These are phyloP conservation scores for Aspergillus mulundensis DNA, from an alignment of 495 filamentous ascomycete species.

Conservation along the genomic window DNA sequence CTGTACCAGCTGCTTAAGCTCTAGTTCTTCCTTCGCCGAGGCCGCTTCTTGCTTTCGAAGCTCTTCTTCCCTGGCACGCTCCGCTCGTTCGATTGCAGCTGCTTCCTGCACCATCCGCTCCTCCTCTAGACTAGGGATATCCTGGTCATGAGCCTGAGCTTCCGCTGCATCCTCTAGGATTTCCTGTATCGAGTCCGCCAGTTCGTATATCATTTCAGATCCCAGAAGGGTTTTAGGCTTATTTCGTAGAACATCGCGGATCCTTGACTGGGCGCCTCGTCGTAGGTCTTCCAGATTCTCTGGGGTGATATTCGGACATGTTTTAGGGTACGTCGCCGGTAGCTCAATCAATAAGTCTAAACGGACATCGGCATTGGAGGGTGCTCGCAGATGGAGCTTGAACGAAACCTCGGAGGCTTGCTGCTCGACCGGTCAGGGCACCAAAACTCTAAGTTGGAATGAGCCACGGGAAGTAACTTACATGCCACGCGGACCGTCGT, in stretches of 20 bases:
- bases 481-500: conserved; percentile 81
- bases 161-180: conserved; percentile 82
- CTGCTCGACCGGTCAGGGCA: conserved; percentile 25
- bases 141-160: conserved; percentile 62
- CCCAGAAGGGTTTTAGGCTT: conserved; percentile 70
- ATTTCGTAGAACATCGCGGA: conserved; percentile 63
- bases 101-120: conserved; percentile 72
- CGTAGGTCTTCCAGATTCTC: conserved; percentile 58
- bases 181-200: conserved; percentile 79
- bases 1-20: conserved; percentile 68
- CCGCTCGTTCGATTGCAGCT: conserved; percentile 50
- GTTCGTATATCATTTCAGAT: conserved; percentile 84
- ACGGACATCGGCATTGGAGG: conserved; percentile 60
- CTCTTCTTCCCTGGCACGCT: conserved; percentile 51
- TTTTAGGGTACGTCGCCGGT: conserved; percentile 91
- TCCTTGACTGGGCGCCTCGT: conserved; percentile 59
- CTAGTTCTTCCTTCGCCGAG: conserved; percentile 66
- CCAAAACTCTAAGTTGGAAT: background rate
- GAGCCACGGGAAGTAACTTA: conserved; percentile 30
- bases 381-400: conserved; percentile 69
- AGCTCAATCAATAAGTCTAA: conserved; percentile 67
- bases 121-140: conserved; percentile 83
- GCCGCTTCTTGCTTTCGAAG: conserved; percentile 51
- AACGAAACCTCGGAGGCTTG: conserved; percentile 77
- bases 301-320: conserved; percentile 68